These are phyloP conservation scores for Galeopsis tetrahit DNA, from an alignment of 257 asterid genomes.

Conservation along the genomic window DNA sequence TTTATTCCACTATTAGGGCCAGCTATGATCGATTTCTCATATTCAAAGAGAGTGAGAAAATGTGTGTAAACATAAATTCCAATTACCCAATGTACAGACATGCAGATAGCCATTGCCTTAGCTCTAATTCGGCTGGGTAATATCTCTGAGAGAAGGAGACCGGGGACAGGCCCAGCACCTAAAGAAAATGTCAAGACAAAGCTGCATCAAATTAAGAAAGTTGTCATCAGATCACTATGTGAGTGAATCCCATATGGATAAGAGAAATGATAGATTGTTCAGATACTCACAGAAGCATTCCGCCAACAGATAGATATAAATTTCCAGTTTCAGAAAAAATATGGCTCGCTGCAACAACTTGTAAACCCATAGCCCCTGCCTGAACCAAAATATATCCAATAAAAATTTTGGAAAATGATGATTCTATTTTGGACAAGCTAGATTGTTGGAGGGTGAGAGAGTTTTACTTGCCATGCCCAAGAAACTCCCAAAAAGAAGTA, in stretches of 20 bases:
- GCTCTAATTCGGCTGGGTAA: conserved; percentile 88
- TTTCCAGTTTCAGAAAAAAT: conserved; percentile 44
- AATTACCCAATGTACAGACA: conserved; percentile 94
- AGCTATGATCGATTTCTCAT: neutral
- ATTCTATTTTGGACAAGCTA: conserved; percentile 17
- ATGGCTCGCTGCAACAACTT: conserved; percentile 68
- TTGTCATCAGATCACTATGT: conserved; percentile 7
- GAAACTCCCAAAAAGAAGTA: conserved; percentile 92
- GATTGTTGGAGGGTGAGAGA: conserved; percentile 37
- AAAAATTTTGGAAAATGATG: conserved; percentile 28
- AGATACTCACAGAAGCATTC: conserved; percentile 84
- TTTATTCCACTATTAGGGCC: neutral
- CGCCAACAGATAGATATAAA: conserved; percentile 73
- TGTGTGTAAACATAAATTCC: neutral
- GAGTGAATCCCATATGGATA: neutral
- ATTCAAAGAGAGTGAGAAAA: conserved; percentile 22
- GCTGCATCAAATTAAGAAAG: conserved; percentile 45
- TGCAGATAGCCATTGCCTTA: conserved; percentile 93
- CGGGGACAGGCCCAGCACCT: conserved; percentile 95
- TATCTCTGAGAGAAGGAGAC: conserved; percentile 89
- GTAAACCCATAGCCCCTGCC: conserved; percentile 75
- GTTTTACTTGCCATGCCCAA: conserved; percentile 84
- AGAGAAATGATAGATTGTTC: neutral
- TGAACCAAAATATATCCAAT: conserved; percentile 42
- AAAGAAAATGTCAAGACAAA: conserved; percentile 74